These are phyloP conservation scores for Cubamyces sp. DNA, from an alignment of 768 basidiomycete species.

Conservation along the genomic window DNA sequence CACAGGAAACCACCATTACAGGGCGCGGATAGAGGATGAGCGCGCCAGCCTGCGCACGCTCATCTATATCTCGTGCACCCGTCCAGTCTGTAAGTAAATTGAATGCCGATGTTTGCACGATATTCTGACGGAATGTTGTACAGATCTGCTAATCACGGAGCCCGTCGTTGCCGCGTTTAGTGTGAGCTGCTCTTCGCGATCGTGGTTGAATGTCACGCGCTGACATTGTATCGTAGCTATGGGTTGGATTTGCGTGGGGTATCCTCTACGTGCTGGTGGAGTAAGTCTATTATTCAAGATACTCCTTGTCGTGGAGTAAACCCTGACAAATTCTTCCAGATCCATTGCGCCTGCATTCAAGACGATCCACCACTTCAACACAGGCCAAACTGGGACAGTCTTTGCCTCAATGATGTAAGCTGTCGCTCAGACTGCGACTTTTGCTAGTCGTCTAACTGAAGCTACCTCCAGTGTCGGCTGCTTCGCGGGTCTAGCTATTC, in stretches of 20 bases:
- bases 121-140: neutral
- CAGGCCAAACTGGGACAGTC: constrained; percentile 60
- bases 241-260: constrained; percentile 79
- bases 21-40: constrained; percentile 67
- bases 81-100: constrained; percentile 64
- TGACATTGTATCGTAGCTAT: constrained; percentile 48
- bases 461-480: constrained; percentile 53
- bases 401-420: constrained; percentile 62
- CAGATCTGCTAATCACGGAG: constrained; percentile 72
- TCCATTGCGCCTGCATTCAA: constrained; percentile 61
- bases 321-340: constrained; percentile 35
- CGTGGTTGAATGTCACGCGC: constrained; percentile 22
- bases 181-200: constrained; percentile 42
- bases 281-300: constrained; percentile 35
- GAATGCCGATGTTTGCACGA: neutral
- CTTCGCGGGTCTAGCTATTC: constrained; percentile 32
- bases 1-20: constrained; percentile 65
- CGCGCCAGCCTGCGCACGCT: constrained; percentile 55
- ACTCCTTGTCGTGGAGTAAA: neutral
- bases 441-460: neutral
- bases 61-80: constrained; percentile 70
- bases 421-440: constrained; percentile 1
- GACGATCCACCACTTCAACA: constrained; percentile 60
- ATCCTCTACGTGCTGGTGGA: constrained; percentile 70
- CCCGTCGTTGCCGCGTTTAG: constrained; percentile 76